A percentile compares a stretch with the other conserved stretches of the same genome.
Evolutionary conservation across 2,329 filamentous ascomycete genomes (phyloP).

Genomic region (Grosmannia serpens): DNA sequence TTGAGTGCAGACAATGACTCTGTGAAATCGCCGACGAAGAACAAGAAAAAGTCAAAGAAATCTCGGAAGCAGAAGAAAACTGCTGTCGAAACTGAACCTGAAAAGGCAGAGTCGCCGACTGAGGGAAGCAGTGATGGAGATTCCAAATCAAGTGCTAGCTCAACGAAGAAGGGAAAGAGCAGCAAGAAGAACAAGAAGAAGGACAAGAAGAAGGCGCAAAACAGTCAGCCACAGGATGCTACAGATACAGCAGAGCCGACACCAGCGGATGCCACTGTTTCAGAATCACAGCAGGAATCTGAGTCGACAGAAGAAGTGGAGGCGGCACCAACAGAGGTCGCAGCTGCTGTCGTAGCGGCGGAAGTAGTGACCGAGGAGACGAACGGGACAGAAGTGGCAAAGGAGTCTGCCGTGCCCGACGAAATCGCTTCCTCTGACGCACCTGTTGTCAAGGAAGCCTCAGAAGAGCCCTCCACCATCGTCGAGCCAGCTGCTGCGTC

Average conservation of each 20-base stretch:
- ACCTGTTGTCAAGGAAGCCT: background rate
- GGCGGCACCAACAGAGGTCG: background rate
- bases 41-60: background rate
- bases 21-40: background rate
- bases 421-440: background rate
- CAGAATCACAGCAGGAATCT: background rate
- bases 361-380: background rate
- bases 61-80: conserved; percentile 7
- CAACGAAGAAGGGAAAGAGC: background rate
- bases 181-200: conserved; percentile 1
- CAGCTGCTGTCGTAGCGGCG: background rate
- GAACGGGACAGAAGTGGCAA: background rate
- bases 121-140: conserved; percentile 2
- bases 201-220: background rate
- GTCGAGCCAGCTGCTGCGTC: background rate
- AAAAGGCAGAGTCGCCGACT: background rate
- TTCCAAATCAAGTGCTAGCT: conserved; percentile 1
- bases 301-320: background rate
- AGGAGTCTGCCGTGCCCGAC: background rate
- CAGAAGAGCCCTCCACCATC: background rate
- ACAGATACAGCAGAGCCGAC: background rate
- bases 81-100: background rate
- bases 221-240: background rate
- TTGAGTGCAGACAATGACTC: background rate
- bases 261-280: background rate